Conservation (phyloP, 83 land plant genomes). For the Picea mariana region DNA sequence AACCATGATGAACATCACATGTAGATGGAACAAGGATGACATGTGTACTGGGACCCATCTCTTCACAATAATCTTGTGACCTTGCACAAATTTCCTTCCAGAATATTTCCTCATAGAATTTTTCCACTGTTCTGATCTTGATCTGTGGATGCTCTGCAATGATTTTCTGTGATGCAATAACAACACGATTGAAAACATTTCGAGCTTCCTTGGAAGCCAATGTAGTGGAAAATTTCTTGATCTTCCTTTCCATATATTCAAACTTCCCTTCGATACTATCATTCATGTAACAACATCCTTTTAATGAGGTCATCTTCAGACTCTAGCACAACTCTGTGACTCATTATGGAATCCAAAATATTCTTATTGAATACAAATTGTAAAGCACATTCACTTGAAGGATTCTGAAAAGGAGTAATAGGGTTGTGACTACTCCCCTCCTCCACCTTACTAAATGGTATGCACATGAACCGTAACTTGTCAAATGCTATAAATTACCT, state of each 20-base stretch:
- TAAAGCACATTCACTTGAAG: slow-evolving; percentile 62
- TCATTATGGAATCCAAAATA: slow-evolving; percentile 19
- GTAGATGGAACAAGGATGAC: slow-evolving; percentile 84
- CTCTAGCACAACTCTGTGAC: slow-evolving; percentile 16
- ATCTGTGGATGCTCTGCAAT: slow-evolving; percentile 85
- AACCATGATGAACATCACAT: slow-evolving; percentile 93
- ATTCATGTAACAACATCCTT: slow-evolving; percentile 82
- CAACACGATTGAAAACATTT: slow-evolving; percentile 59
- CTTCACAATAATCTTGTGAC: slow-evolving; percentile 57
- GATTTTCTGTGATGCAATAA: slow-evolving; percentile 83
- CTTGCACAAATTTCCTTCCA: slow-evolving; percentile 61
- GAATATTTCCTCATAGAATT: slow-evolving; percentile 76
- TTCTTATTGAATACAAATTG: slow-evolving; percentile 56
- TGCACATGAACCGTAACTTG: no score
- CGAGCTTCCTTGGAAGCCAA: slow-evolving; percentile 48
- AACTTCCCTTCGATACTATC: slow-evolving; percentile 79
- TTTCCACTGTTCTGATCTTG: slow-evolving; percentile 64
- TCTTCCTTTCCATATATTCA: slow-evolving; percentile 73
- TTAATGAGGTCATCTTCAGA: slow-evolving; percentile 74
- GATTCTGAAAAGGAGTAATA: slow-evolving; percentile 77
- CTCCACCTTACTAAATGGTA: no score
- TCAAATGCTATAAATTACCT: no score
- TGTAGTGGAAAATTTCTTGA: slow-evolving; percentile 41
- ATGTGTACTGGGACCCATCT: slow-evolving; percentile 69
- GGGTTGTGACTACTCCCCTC: slow-evolving; percentile 29